Percentiles rank a stretch among this genome's conserved stretches.
Conservation (phyloP, 352 stramenopile species). For the Pythium diclinum region DNA sequence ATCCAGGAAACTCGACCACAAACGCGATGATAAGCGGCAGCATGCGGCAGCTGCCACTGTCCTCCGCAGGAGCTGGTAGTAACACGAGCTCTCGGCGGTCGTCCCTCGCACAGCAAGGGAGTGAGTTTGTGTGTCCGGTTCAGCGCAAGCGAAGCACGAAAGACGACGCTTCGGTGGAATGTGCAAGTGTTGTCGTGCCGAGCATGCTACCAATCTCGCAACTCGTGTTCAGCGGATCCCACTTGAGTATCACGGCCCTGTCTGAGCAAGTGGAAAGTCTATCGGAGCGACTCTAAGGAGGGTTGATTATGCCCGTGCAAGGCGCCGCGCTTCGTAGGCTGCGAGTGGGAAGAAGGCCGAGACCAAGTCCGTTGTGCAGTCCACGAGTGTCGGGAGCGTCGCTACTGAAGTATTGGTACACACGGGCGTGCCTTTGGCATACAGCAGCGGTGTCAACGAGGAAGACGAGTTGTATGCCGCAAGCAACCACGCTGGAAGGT, state of each 20-base stretch:
- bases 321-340: conserved; percentile 1
- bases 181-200: not conserved
- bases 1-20: not conserved
- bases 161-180: not conserved
- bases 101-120: conserved; percentile 1
- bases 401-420: not conserved
- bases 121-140: conserved; percentile 26
- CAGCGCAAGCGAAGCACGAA: not conserved
- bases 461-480: not conserved
- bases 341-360: not conserved
- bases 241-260: not conserved
- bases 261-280: not conserved
- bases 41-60: not conserved
- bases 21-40: not conserved
- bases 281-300: not conserved
- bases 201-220: conserved; percentile 26
- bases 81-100: conserved; percentile 11
- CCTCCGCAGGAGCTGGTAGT: not conserved
- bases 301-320: not conserved
- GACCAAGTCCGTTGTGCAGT: not conserved
- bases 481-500: not conserved
- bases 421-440: not conserved
- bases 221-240: conserved; percentile 36
- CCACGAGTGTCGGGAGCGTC: not conserved
- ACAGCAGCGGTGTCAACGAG: not conserved